Percentiles rank a stretch among this genome's conserved stretches.
Evolutionary conservation across 1,139 yeast genomes (phyloP).

Genomic region (Zygosaccharomyces sapae): DNA sequence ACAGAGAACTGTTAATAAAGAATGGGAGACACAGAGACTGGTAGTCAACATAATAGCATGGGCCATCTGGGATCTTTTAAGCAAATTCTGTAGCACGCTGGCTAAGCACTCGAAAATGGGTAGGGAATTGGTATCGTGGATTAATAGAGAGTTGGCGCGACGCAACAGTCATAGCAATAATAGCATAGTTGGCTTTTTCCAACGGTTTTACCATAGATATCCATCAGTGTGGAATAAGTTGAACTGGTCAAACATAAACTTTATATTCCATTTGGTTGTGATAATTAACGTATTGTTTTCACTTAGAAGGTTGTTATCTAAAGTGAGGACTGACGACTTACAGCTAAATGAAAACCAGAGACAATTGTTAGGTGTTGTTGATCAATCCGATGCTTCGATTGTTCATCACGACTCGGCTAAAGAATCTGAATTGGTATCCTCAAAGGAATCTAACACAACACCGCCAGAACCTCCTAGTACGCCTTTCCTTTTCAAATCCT

Average conservation of each 20-base stretch:
- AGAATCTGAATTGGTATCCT: background rate
- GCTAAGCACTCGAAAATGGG: conserved; percentile 25
- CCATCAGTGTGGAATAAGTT: conserved; percentile 12
- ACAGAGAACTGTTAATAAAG: conserved; percentile 38
- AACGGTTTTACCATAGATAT: conserved; percentile 4
- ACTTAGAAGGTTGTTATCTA: conserved; percentile 36
- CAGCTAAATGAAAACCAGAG: conserved; percentile 43
- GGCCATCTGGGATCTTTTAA: conserved; percentile 30
- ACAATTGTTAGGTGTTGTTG: conserved; percentile 40
- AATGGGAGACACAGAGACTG: conserved; percentile 38
- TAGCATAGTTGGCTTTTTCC: conserved; percentile 9
- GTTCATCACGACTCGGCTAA: background rate
- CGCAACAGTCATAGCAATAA: conserved; percentile 6
- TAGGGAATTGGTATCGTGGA: conserved; percentile 6
- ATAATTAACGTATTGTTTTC: conserved; percentile 40
- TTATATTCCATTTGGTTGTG: conserved; percentile 35
- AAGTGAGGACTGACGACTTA: conserved; percentile 39
- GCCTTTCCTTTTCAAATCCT: conserved; percentile 34
- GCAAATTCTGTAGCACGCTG: conserved; percentile 28
- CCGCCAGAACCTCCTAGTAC: conserved; percentile 26
- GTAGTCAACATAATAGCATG: conserved; percentile 36
- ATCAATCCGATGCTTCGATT: background rate
- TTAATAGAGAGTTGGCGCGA: conserved; percentile 8
- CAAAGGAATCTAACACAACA: conserved; percentile 2
- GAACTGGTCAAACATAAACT: conserved; percentile 16